phyloP scores from a whole-genome alignment of 1,284 basidiomycete genomes.

The Porogramme epimiltina region DNA sequence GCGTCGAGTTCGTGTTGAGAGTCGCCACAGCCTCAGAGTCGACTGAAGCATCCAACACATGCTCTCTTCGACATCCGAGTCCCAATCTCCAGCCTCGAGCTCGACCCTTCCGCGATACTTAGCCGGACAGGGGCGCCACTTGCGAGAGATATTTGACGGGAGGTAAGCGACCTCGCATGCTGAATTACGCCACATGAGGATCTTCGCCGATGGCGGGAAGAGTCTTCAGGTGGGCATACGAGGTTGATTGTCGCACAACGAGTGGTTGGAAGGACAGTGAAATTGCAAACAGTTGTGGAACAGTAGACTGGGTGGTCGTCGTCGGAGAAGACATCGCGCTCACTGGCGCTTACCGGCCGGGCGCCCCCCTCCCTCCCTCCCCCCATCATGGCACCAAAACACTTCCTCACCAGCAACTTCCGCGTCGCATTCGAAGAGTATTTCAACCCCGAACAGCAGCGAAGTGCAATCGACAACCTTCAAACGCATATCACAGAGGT shows the following conservation, averaged over 20 bases:
- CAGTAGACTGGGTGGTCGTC: no score
- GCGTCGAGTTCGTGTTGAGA: slow-evolving; percentile 66
- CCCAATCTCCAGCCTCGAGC: slow-evolving; percentile 49
- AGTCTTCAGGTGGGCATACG: no score
- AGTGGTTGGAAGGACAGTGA: no score
- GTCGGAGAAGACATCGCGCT: no score
- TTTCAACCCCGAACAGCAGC: slow-evolving; percentile 21
- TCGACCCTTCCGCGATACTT: slow-evolving; percentile 57
- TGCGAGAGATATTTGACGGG: slow-evolving; percentile 44
- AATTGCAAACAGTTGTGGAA: no score
- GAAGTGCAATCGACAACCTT: slow-evolving; percentile 22
- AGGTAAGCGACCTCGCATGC: slow-evolving; percentile 25
- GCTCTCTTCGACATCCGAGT: slow-evolving; percentile 65
- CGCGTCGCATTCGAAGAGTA: slow-evolving; percentile 25
- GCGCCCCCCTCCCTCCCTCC: background rate
- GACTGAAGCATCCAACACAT: slow-evolving; percentile 60
- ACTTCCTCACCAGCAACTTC: slow-evolving; percentile 26
- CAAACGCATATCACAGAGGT: slow-evolving; percentile 24
- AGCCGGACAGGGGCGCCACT: slow-evolving; percentile 25
- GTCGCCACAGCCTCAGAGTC: slow-evolving; percentile 60
- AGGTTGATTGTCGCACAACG: no score
- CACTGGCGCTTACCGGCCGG: no score
- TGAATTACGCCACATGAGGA: slow-evolving; percentile 30
- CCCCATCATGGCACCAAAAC: slow-evolving; percentile 16
- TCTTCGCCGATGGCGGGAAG: no score